Percentiles rank a stretch among this genome's conserved stretches.
Evolutionary conservation across 305 asterid genomes (phyloP).

Genomic region (Fraxinus xanthoxyloides): DNA sequence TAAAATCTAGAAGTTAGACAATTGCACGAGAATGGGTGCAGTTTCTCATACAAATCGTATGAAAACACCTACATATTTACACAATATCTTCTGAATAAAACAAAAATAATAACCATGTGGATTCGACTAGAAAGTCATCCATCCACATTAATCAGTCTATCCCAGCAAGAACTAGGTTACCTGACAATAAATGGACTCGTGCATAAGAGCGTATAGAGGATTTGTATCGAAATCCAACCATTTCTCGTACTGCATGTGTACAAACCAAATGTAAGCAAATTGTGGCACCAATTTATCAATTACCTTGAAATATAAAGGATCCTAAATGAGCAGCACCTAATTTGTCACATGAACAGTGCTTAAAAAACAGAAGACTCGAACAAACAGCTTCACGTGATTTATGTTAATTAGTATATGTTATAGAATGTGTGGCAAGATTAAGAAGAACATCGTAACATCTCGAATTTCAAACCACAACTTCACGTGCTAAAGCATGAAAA

Average conservation of each 20-base stretch:
- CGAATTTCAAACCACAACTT: background rate
- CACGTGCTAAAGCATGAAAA: background rate
- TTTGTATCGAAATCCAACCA: slow-evolving; percentile 73
- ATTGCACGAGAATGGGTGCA: background rate
- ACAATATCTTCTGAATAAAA: background rate
- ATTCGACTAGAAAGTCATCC: background rate
- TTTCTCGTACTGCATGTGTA: slow-evolving; percentile 70
- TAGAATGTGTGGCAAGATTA: background rate
- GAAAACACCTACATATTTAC: background rate
- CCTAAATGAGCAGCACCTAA: slow-evolving; percentile 8
- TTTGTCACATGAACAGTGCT: background rate
- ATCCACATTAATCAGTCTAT: background rate
- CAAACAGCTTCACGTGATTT: background rate
- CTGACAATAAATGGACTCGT: slow-evolving; percentile 91
- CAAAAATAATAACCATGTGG: background rate
- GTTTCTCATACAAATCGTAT: background rate
- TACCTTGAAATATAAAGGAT: background rate
- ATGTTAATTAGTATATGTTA: background rate
- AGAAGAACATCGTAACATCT: background rate
- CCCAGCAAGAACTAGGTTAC: slow-evolving; percentile 35
- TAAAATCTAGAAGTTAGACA: slow-evolving; percentile 28
- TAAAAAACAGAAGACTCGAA: background rate
- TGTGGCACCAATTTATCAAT: background rate
- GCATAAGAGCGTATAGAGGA: slow-evolving; percentile 86
- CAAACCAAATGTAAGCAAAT: slow-evolving; percentile 13